Conservation (phyloP, 1,139 yeast genomes). For the Magnusiomyces sp. region DNA sequence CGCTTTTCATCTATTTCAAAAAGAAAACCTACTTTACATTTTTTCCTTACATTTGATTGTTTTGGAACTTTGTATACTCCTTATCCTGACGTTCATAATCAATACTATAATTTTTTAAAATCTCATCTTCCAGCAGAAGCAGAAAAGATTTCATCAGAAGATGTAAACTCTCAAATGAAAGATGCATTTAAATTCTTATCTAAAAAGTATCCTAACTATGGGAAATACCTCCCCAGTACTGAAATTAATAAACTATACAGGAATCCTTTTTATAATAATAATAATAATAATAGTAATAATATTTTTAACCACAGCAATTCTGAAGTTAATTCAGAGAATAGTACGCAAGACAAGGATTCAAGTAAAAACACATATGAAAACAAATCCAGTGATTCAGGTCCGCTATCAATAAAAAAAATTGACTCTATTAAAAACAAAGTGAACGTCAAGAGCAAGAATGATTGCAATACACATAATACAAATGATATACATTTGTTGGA, state of each 20-base stretch:
- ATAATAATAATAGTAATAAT: background rate
- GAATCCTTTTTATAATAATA: no score
- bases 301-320: background rate
- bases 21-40: background rate
- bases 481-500: background rate
- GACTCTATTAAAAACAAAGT: background rate
- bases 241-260: background rate
- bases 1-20: background rate
- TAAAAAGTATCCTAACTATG: slow-evolving; percentile 22
- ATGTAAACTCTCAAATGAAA: slow-evolving; percentile 14
- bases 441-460: background rate
- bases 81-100: slow-evolving; percentile 18
- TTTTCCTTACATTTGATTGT: slow-evolving; percentile 24
- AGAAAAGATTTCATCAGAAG: slow-evolving; percentile 9
- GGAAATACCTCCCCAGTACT: slow-evolving; percentile 16
- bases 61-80: slow-evolving; percentile 26
- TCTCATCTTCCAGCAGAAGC: slow-evolving; percentile 1
- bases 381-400: no score
- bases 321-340: no score
- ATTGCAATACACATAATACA: background rate
- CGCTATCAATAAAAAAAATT: background rate
- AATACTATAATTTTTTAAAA: slow-evolving; percentile 19
- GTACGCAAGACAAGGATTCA: no score
- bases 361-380: no score
- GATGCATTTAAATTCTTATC: slow-evolving; percentile 17